These are phyloP conservation scores for Lizonia empirigonia DNA, from an alignment of 2,329 filamentous ascomycete species.

Conservation along the genomic window DNA sequence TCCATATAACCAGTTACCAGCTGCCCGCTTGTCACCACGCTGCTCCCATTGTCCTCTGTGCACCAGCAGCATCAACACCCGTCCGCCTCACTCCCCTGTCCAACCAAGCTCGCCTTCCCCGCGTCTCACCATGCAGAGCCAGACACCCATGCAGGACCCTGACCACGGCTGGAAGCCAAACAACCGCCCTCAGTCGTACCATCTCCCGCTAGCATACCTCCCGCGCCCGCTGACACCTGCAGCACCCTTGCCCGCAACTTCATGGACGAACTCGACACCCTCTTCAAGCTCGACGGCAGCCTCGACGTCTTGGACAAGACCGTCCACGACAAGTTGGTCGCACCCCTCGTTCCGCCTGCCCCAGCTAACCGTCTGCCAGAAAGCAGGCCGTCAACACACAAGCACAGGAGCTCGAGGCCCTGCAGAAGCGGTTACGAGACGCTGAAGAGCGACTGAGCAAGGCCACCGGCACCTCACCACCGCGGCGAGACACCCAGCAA, in stretches of 20 bases:
- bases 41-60: neutral
- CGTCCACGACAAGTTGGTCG: conserved; percentile 77
- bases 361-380: conserved; percentile 55
- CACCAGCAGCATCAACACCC: neutral
- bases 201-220: conserved; percentile 31
- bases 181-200: conserved; percentile 83
- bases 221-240: conserved; percentile 37
- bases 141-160: conserved; percentile 49
- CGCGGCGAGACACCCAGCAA: conserved; percentile 39
- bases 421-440: conserved; percentile 82
- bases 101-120: conserved; percentile 19
- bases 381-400: conserved; percentile 78
- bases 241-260: conserved; percentile 90
- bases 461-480: conserved; percentile 42
- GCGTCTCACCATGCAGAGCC: conserved; percentile 31
- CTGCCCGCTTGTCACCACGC: conserved; percentile 14
- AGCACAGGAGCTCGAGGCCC: conserved; percentile 79
- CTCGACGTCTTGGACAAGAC: conserved; percentile 74
- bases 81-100: conserved; percentile 11
- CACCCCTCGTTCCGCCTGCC: neutral
- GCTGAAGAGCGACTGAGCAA: conserved; percentile 75
- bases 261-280: conserved; percentile 81
- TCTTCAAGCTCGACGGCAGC: conserved; percentile 85
- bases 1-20: conserved; percentile 18
- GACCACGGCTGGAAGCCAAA: conserved; percentile 82